Conservation (phyloP, 768 basidiomycete genomes). For the Favolaschia claudopus region DNA sequence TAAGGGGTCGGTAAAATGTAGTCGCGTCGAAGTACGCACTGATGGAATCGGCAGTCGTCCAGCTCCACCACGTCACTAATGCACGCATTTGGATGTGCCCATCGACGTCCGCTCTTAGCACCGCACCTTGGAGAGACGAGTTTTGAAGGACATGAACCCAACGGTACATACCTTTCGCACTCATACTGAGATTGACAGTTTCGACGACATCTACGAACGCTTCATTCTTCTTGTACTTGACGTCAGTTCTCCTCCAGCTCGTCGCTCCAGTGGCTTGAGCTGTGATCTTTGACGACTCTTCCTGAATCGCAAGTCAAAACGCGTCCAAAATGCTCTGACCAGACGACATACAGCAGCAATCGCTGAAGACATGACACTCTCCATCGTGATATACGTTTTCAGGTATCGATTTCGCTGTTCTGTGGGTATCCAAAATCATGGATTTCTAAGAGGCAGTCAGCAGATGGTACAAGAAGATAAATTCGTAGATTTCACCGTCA, state of each 20-base stretch:
- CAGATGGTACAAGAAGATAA: neutral
- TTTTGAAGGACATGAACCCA: neutral
- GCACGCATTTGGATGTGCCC: constrained; percentile 97
- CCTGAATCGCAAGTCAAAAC: constrained; percentile 55
- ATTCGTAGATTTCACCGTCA: constrained; percentile 78
- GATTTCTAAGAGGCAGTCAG: constrained; percentile 66
- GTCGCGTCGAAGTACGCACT: constrained; percentile 98
- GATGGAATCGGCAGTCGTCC: constrained; percentile 98
- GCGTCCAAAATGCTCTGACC: neutral
- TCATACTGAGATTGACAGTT: constrained; percentile 96
- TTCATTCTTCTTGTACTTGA: constrained; percentile 99
- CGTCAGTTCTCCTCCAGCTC: constrained; percentile 94
- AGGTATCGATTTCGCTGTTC: constrained; percentile 98
- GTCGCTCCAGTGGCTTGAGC: constrained; percentile 96
- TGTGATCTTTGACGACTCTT: constrained; percentile 97
- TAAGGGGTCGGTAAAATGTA: no score
- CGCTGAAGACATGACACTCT: constrained; percentile 89
- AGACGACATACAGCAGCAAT: constrained; percentile 78
- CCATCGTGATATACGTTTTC: constrained; percentile 97
- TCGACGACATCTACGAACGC: constrained; percentile 99
- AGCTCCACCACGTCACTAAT: constrained; percentile 88
- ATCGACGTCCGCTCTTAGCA: constrained; percentile 95
- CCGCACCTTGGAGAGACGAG: constrained; percentile 65
- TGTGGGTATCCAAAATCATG: constrained; percentile 99
- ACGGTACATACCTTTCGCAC: constrained; percentile 79